These are phyloP conservation scores for Strobilomyces confusus DNA, from an alignment of 768 basidiomycete species.

Conservation along the genomic window DNA sequence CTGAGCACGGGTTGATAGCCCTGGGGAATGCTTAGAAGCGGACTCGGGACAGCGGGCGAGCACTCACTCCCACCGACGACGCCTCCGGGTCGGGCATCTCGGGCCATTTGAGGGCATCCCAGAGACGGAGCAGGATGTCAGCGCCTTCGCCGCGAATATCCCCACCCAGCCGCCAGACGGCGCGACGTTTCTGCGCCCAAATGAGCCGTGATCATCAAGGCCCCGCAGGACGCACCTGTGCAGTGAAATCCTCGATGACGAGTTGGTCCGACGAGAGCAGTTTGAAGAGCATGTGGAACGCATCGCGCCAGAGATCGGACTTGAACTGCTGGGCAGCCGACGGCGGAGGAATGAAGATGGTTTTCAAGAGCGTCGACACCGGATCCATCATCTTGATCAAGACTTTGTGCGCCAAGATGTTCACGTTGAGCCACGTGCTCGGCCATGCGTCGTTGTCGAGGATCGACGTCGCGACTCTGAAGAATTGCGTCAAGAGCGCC, in stretches of 20 bases:
- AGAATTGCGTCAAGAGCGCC: constrained; percentile 66
- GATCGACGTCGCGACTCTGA: constrained; percentile 77
- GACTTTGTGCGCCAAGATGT: constrained; percentile 82
- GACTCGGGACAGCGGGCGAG: background rate
- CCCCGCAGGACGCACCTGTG: constrained; percentile 55
- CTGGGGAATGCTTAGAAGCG: background rate
- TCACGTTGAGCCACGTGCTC: constrained; percentile 86
- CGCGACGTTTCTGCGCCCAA: constrained; percentile 73
- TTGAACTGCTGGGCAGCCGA: constrained; percentile 67
- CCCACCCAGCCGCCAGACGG: constrained; percentile 94
- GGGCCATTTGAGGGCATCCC: constrained; percentile 83
- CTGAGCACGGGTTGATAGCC: too few species aligned
- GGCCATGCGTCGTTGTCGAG: constrained; percentile 88
- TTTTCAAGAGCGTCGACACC: constrained; percentile 69
- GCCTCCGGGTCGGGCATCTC: constrained; percentile 48
- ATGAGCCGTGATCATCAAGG: constrained; percentile 5
- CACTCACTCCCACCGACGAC: constrained; percentile 64
- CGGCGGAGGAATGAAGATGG: constrained; percentile 73
- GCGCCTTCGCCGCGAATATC: constrained; percentile 94
- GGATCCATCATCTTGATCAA: constrained; percentile 87
- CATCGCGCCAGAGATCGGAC: constrained; percentile 73
- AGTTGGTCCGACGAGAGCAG: constrained; percentile 87
- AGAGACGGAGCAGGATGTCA: constrained; percentile 68
- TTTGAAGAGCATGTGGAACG: constrained; percentile 77
- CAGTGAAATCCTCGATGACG: constrained; percentile 91